These are phyloP conservation scores for Aspergillus sojae DNA, from an alignment of 2,329 filamentous ascomycete species.

Conservation along the genomic window DNA sequence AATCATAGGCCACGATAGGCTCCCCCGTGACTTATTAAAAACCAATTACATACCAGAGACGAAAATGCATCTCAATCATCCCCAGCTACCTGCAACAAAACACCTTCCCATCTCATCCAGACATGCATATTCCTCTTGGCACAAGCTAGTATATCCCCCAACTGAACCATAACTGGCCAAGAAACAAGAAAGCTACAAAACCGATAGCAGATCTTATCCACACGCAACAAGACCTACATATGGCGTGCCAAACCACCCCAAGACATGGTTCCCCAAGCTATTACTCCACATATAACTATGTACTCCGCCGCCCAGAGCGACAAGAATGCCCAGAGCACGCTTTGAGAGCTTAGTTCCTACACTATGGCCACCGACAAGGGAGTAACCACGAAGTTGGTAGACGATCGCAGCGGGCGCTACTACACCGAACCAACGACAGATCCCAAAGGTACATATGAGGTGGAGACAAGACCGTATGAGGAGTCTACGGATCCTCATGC, in stretches of 20 bases:
- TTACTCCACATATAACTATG: neutral
- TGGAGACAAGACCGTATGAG: neutral
- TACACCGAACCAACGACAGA: neutral
- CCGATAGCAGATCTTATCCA: neutral
- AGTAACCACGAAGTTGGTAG: neutral
- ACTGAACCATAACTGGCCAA: neutral
- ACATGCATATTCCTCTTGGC: neutral
- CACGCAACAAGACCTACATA: neutral
- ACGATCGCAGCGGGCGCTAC: neutral
- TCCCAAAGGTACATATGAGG: neutral
- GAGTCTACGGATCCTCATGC: neutral
- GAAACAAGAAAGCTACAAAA: neutral
- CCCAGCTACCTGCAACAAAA: neutral
- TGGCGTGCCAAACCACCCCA: neutral
- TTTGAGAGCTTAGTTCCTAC: neutral
- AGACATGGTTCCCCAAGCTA: neutral
- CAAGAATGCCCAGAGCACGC: slow-evolving; percentile 1
- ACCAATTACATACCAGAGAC: neutral
- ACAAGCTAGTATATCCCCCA: neutral
- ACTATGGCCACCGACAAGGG: neutral
- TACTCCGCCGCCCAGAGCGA: neutral
- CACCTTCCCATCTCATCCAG: neutral
- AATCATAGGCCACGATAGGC: neutral
- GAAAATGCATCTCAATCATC: neutral
- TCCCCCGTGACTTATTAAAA: neutral